Evolutionary conservation across 2,329 filamentous ascomycete species (phyloP), one percentile per base, ranked within the genome.

Genomic region (Fusarium metavorans): DNA sequence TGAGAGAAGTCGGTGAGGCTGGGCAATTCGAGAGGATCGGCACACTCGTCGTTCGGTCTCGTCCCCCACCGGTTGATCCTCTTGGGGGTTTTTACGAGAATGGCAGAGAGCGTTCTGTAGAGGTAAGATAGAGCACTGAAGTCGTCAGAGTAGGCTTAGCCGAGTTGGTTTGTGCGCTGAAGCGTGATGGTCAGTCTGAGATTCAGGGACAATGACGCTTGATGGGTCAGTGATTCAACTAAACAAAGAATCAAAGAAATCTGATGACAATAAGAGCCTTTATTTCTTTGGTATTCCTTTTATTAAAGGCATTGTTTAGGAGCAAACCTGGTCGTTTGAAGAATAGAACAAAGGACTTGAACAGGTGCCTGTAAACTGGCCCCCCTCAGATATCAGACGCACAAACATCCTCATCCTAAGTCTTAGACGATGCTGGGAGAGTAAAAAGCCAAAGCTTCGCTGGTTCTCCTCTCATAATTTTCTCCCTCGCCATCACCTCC

Each of bases 21-120:
- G 23, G 34, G 9, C 20, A 41, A 3, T 60, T 41, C 7, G 35
- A 60, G 57, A 39, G 57, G 18, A 60, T 60, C 18, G 57, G 57
- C 16, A 30, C 57, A 43, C 37, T 60, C 13, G 18, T 43, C 7
- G 57, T 60, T 25, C 35, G 18, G 16, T 27, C 57, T 2, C 35
- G 20, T 10, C 57, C 57, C 25, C 57, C 57, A 4, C 57, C 57
- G 2, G 57, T 43, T 30, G 57, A 43, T 60, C 57, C 57, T 27
- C 25, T 60, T 4, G 57, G 57, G 35, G 57, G 57, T 2, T 2
- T 60, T 41, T 60, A 60, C 25, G n/a, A 2, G 2, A 16, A 60
- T 10, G 57, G 25, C 2, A 25, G 3, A 16, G 4, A 60, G 37
- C 35, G 25, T 14, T 41, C 37, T n/a, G 57, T 60, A 8, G 25